Percentiles rank a stretch among this genome's conserved stretches.
phyloP scores from a whole-genome alignment of 495 filamentous ascomycete species.

The Coniosporium apollinis region DNA sequence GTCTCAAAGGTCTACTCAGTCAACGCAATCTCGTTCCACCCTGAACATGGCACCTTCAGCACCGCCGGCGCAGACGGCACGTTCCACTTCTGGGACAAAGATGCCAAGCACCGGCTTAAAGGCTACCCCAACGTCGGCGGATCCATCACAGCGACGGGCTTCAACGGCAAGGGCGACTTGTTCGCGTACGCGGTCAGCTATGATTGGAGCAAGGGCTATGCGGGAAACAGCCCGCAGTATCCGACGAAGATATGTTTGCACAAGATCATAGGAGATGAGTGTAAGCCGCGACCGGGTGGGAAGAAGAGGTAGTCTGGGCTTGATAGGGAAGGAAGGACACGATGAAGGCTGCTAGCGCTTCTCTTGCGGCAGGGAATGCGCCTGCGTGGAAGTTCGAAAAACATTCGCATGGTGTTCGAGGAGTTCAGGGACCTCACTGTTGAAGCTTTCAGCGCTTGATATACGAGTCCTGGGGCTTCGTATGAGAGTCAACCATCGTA shows the following conservation, averaged over 20 bases:
- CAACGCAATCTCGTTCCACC: slow-evolving; percentile 81
- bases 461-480: too few relatives aligned
- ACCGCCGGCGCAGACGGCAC: slow-evolving; percentile 81
- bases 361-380: too few relatives aligned
- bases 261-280: slow-evolving; percentile 56
- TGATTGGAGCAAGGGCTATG: slow-evolving; percentile 87
- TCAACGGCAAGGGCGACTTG: slow-evolving; percentile 59
- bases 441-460: too few relatives aligned
- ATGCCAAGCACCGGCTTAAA: slow-evolving; percentile 71
- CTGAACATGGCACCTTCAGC: slow-evolving; percentile 72
- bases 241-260: slow-evolving; percentile 82
- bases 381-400: too few relatives aligned
- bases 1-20: slow-evolving; percentile 73
- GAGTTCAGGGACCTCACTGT: too few relatives aligned
- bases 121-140: slow-evolving; percentile 75
- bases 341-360: too few relatives aligned
- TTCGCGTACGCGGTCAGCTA: slow-evolving; percentile 89
- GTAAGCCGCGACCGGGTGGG: slow-evolving; percentile 56
- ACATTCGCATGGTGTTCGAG: too few relatives aligned
- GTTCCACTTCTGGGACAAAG: slow-evolving; percentile 71
- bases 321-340: too few relatives aligned
- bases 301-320: slow-evolving; percentile 65
- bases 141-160: slow-evolving; percentile 60
- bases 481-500: too few relatives aligned
- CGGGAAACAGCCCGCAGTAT: slow-evolving; percentile 46